Conservation (phyloP, 768 basidiomycete species). For the Phylloporus sp. region DNA sequence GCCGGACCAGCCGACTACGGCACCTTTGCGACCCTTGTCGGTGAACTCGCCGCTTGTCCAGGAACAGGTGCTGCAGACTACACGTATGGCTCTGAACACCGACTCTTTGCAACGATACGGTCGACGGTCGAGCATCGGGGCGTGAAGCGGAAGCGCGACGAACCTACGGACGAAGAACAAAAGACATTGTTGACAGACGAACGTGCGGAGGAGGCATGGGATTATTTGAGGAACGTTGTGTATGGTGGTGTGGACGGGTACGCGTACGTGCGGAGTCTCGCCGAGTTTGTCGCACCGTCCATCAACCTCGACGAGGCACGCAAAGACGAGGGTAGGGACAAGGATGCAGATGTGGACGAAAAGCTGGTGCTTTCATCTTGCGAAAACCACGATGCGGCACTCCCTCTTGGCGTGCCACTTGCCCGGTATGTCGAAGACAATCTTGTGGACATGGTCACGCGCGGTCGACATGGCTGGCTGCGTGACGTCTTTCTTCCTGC, state of each 20-base stretch:
- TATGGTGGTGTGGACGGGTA: conserved; percentile 76
- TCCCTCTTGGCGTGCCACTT: conserved; percentile 33
- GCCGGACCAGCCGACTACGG: conserved; percentile 59
- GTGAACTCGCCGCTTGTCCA: conserved; percentile 36
- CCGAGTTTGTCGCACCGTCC: conserved; percentile 55
- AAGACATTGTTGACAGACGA: conserved; percentile 47
- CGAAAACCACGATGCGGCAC: neutral
- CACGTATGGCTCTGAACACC: conserved; percentile 14
- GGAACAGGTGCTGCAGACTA: conserved; percentile 5
- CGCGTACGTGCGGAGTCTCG: conserved; percentile 73
- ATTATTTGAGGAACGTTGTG: conserved; percentile 68
- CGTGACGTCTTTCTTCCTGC: conserved; percentile 25
- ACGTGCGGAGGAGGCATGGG: conserved; percentile 53
- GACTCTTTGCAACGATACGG: conserved; percentile 34
- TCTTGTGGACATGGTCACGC: conserved; percentile 39
- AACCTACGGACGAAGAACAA: conserved; percentile 1
- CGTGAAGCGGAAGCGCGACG: conserved; percentile 13
- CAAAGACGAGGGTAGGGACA: neutral
- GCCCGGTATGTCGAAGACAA: conserved; percentile 39
- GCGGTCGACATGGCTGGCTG: conserved; percentile 37
- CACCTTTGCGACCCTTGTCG: conserved; percentile 51
- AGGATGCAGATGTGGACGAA: neutral
- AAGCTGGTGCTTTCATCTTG: neutral
- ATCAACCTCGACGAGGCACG: conserved; percentile 3
- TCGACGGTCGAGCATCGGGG: conserved; percentile 33